Conservation (phyloP, 352 stramenopile genomes). For the Globisporangium camurandrum region DNA sequence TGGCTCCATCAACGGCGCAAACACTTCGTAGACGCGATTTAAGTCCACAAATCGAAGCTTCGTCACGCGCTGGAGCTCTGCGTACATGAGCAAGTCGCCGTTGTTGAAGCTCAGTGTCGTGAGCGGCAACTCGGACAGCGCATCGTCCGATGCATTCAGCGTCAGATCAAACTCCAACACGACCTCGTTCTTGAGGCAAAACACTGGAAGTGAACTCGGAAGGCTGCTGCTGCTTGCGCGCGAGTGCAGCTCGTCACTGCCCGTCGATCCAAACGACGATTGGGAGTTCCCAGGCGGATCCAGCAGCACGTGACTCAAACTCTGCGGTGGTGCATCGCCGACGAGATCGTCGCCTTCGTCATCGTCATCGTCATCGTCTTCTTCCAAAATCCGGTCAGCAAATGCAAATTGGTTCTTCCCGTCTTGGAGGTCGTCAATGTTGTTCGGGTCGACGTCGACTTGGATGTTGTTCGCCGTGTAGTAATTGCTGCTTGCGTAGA, state of each 20-base stretch:
- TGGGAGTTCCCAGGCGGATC: constrained; percentile 11
- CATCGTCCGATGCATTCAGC: constrained; percentile 55
- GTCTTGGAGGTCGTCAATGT: constrained; percentile 18
- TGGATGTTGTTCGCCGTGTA: constrained; percentile 83
- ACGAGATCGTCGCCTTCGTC: background rate
- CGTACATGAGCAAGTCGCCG: constrained; percentile 77
- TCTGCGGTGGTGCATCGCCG: background rate
- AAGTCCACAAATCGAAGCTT: constrained; percentile 69
- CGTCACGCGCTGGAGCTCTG: constrained; percentile 66
- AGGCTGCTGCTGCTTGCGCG: constrained; percentile 31
- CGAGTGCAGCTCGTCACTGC: constrained; percentile 41
- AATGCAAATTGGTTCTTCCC: constrained; percentile 49
- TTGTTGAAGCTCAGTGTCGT: constrained; percentile 76
- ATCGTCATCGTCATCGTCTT: constrained; percentile 56
- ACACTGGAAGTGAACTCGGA: constrained; percentile 52
- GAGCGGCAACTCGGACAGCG: constrained; percentile 53
- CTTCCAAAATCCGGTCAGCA: constrained; percentile 56
- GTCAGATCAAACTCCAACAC: constrained; percentile 79
- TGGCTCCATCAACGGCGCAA: constrained; percentile 63
- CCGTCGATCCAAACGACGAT: constrained; percentile 51
- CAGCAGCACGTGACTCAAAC: constrained; percentile 5
- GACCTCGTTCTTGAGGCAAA: constrained; percentile 78
- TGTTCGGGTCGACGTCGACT: constrained; percentile 58
- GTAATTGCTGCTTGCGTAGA: constrained; percentile 74
- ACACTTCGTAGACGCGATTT: constrained; percentile 57